Evolutionary conservation across 2,329 filamentous ascomycete genomes (phyloP).

Genomic region (Ceratocystis cubensis): DNA sequence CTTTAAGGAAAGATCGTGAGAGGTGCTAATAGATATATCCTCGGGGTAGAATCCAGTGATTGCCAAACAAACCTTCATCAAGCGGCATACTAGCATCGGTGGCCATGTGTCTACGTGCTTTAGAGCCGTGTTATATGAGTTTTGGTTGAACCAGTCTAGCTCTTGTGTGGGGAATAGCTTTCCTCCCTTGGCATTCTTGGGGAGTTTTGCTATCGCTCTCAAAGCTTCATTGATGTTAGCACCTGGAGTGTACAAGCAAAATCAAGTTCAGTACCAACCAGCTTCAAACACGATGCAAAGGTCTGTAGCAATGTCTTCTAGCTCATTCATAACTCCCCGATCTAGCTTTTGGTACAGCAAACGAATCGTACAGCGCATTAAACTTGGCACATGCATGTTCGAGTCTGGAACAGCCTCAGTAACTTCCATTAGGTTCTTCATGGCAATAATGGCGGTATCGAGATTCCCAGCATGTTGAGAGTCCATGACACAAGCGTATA

Average conservation of each 20-base stretch:
- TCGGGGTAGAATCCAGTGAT: conserved; percentile 41
- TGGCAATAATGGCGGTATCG: conserved; percentile 36
- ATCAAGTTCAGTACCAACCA: conserved; percentile 28
- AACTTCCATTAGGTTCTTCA: conserved; percentile 28
- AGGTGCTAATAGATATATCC: conserved; percentile 32
- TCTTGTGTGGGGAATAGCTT: conserved; percentile 50
- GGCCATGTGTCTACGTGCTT: conserved; percentile 45
- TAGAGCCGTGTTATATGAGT: conserved; percentile 65
- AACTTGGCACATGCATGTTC: conserved; percentile 28
- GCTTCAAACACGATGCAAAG: conserved; percentile 40
- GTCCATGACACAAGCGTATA: conserved; percentile 72
- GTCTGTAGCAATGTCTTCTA: conserved; percentile 32
- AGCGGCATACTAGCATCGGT: conserved; percentile 39
- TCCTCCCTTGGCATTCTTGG: conserved; percentile 31
- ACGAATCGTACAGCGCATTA: conserved; percentile 41
- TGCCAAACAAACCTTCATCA: conserved; percentile 42
- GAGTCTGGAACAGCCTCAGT: conserved; percentile 23
- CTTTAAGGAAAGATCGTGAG: conserved; percentile 43
- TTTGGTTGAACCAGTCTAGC: conserved; percentile 73
- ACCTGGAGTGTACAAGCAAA: conserved; percentile 7
- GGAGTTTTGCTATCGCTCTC: conserved; percentile 32
- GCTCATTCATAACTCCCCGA: conserved; percentile 23
- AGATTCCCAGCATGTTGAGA: conserved; percentile 55
- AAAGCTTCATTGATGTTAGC: conserved; percentile 27
- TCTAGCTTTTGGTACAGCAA: conserved; percentile 35